Percentiles rank a stretch among this genome's conserved stretches.
These are phyloP conservation scores for Candida ponderosae DNA, from an alignment of 805 yeast species.

Conservation along the genomic window DNA sequence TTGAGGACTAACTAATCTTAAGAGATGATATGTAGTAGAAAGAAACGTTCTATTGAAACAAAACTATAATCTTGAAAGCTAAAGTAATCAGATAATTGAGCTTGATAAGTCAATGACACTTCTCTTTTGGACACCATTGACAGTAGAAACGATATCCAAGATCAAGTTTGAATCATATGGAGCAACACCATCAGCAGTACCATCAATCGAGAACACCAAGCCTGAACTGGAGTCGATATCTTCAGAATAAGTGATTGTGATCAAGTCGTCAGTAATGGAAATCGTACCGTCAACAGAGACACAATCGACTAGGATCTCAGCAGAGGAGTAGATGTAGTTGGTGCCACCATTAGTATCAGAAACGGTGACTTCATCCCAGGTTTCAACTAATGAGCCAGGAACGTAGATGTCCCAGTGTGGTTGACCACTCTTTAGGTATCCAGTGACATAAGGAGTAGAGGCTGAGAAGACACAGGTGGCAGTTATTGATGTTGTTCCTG, in stretches of 20 bases:
- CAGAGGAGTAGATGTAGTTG: slow-evolving; percentile 10
- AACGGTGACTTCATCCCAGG: slow-evolving; percentile 11
- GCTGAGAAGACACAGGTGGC: neutral
- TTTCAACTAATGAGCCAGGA: slow-evolving; percentile 15
- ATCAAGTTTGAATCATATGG: neutral
- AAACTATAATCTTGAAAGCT: too few species aligned
- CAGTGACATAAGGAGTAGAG: slow-evolving; percentile 15
- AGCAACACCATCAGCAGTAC: neutral
- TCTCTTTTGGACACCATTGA: too few species aligned
- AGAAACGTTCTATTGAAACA: too few species aligned
- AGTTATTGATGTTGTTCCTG: slow-evolving; percentile 4
- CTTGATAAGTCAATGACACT: too few species aligned
- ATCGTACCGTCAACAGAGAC: slow-evolving; percentile 3
- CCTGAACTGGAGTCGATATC: slow-evolving; percentile 1
- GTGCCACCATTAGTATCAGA: slow-evolving; percentile 11
- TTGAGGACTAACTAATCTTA: too few species aligned
- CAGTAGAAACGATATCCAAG: neutral
- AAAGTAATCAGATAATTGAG: too few species aligned
- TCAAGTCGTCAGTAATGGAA: slow-evolving; percentile 6
- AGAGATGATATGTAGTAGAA: too few species aligned
- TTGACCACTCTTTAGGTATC: slow-evolving; percentile 16
- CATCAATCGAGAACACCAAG: neutral
- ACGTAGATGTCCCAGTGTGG: slow-evolving; percentile 17
- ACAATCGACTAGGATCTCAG: slow-evolving; percentile 10
- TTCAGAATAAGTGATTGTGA: slow-evolving; percentile 8